A percentile compares a stretch with the other conserved stretches of the same genome.
These are phyloP conservation scores for Polygonum aviculare DNA, from an alignment of 148 eudicot genomes.

Conservation along the genomic window DNA sequence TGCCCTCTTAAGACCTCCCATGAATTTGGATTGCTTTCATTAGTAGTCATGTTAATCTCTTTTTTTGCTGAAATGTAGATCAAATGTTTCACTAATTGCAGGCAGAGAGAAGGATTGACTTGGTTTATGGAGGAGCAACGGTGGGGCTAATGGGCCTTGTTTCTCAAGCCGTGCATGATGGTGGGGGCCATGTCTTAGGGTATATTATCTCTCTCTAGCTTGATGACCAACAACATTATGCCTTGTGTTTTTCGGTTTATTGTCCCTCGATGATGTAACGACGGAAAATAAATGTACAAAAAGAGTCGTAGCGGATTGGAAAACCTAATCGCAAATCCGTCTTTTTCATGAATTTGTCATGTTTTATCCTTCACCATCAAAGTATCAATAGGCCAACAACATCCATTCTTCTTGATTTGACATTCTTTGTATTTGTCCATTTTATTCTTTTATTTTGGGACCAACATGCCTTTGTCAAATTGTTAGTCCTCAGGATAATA, in stretches of 20 bases:
- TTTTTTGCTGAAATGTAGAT: neutral
- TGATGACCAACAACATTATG: neutral
- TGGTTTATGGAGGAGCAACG: constrained; percentile 98
- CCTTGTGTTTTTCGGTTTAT: neutral
- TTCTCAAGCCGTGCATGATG: constrained; percentile 99
- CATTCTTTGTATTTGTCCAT: neutral
- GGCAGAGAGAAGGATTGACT: constrained; percentile 94
- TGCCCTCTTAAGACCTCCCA: neutral
- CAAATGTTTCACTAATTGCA: constrained; percentile 8
- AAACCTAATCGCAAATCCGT: neutral
- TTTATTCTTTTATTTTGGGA: neutral
- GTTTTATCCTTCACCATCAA: neutral
- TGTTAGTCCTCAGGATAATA: neutral
- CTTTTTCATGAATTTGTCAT: neutral
- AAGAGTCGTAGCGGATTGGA: no score
- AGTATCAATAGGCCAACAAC: neutral
- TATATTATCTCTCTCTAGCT: constrained; percentile 14
- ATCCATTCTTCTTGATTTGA: neutral
- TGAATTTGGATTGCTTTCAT: neutral
- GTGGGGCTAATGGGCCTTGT: constrained; percentile 99
- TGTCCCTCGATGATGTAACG: neutral
- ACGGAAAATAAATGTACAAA: neutral
- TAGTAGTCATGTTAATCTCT: neutral
- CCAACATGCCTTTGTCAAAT: neutral
- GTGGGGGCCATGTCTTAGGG: constrained; percentile 99